Conservation (phyloP, 2,329 filamentous ascomycete genomes). For the Penicillium sclerotigenum region DNA sequence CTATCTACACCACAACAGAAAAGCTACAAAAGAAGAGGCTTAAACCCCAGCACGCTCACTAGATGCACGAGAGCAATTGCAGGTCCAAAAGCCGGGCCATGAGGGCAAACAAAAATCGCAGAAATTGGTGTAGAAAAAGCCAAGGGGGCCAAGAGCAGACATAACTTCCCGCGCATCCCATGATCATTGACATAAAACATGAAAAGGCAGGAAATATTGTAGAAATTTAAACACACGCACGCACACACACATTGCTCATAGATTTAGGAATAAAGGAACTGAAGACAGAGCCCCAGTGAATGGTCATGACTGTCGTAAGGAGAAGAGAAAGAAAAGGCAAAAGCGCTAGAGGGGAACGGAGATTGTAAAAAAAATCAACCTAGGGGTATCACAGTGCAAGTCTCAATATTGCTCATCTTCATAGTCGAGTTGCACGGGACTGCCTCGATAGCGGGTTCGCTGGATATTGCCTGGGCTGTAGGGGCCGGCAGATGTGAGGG, state of each 20-base stretch:
- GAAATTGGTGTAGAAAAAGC: background rate
- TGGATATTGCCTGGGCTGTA: conserved; percentile 38
- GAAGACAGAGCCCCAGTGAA: background rate
- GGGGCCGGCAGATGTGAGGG: conserved; percentile 39
- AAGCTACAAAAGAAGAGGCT: background rate
- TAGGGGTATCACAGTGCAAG: conserved; percentile 24
- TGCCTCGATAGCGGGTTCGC: conserved; percentile 39
- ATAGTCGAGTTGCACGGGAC: conserved; percentile 42
- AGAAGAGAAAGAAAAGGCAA: conserved; percentile 5
- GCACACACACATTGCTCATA: conserved; percentile 6
- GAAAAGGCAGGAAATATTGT: background rate
- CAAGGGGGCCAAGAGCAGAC: background rate
- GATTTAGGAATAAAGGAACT: background rate
- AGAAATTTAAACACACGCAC: conserved; percentile 2
- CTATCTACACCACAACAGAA: conserved; percentile 1
- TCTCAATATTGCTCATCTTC: conserved; percentile 33
- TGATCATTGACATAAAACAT: background rate
- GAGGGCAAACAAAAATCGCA: background rate
- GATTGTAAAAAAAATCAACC: conserved; percentile 12
- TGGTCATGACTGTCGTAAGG: conserved; percentile 6
- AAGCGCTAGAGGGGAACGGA: conserved; percentile 3
- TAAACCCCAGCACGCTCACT: background rate
- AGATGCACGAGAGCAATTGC: background rate
- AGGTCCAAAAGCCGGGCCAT: background rate
- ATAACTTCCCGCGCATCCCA: background rate